These are phyloP conservation scores for Aegilops longissima DNA, from an alignment of 176 grass and related monocot species.

Conservation along the genomic window DNA sequence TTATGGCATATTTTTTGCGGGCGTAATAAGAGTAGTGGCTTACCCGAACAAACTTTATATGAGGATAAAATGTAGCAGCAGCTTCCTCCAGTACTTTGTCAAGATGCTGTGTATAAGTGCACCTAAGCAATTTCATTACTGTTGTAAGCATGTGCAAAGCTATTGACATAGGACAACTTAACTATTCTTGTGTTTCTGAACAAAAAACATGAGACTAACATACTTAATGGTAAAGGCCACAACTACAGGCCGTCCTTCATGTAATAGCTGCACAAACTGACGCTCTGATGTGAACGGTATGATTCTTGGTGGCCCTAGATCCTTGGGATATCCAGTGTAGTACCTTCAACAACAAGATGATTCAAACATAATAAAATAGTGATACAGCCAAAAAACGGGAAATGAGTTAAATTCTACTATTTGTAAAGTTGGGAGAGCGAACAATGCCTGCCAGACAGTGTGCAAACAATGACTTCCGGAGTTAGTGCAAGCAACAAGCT, in stretches of 20 bases:
- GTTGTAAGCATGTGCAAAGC: neutral
- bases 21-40: constrained; percentile 1
- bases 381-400: neutral
- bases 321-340: constrained; percentile 93
- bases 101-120: constrained; percentile 81
- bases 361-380: neutral
- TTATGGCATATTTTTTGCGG: neutral
- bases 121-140: constrained; percentile 47
- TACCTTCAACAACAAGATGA: constrained; percentile 54
- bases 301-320: constrained; percentile 75
- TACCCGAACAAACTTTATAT: constrained; percentile 85
- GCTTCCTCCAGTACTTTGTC: constrained; percentile 86
- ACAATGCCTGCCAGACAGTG: neutral
- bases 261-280: constrained; percentile 76
- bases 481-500: neutral
- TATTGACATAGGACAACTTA: neutral
- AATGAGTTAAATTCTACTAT: neutral
- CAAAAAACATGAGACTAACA: neutral
- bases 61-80: constrained; percentile 74
- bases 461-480: neutral
- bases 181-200: constrained; percentile 15
- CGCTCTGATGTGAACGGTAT: constrained; percentile 87
- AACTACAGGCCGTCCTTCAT: constrained; percentile 84
- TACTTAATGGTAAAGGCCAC: constrained; percentile 96
- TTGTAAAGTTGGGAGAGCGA: neutral